A percentile compares a stretch with the other conserved stretches of the same genome.
Conservation (phyloP, 768 basidiomycete genomes). For the Lanmaoa pseudosensibilis region DNA sequence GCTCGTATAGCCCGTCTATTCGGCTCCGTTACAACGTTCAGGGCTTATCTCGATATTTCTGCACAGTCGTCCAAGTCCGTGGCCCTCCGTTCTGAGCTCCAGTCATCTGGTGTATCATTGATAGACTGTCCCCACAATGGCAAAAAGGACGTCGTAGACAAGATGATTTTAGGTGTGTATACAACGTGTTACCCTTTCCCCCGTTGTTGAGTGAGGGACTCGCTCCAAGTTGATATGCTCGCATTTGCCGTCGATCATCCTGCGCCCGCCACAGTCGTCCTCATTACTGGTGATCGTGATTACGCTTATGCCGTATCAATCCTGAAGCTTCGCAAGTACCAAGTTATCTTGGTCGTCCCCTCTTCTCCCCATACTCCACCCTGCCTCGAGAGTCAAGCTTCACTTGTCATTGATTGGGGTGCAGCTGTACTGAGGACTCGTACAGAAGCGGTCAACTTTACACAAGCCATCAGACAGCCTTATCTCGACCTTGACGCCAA, state of each 20-base stretch:
- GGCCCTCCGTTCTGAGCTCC: constrained; percentile 41
- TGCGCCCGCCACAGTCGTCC: constrained; percentile 51
- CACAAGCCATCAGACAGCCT: constrained; percentile 26
- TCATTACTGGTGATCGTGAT: constrained; percentile 69
- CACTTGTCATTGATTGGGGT: constrained; percentile 52
- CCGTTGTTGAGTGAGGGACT: constrained; percentile 2
- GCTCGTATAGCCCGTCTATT: constrained; percentile 45
- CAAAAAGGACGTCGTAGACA: constrained; percentile 42
- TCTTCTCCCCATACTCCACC: constrained; percentile 37
- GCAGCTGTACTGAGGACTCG: constrained; percentile 38
- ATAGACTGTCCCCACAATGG: constrained; percentile 37
- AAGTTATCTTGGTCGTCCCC: constrained; percentile 51
- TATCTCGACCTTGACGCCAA: constrained; percentile 25
- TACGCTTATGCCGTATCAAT: constrained; percentile 63
- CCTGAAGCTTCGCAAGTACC: constrained; percentile 53
- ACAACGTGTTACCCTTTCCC: background rate
- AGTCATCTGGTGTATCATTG: constrained; percentile 45
- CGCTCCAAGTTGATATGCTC: constrained; percentile 60
- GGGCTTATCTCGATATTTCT: constrained; percentile 52
- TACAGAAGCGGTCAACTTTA: constrained; percentile 16
- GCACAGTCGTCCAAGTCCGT: constrained; percentile 37
- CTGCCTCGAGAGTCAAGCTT: constrained; percentile 56
- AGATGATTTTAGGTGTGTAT: constrained; percentile 45
- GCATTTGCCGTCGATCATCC: constrained; percentile 63
- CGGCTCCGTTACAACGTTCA: constrained; percentile 50